A percentile compares a stretch with the other conserved stretches of the same genome.
phyloP scores from a whole-genome alignment of 2,329 filamentous ascomycete genomes.

The Microascus cirrosus region DNA sequence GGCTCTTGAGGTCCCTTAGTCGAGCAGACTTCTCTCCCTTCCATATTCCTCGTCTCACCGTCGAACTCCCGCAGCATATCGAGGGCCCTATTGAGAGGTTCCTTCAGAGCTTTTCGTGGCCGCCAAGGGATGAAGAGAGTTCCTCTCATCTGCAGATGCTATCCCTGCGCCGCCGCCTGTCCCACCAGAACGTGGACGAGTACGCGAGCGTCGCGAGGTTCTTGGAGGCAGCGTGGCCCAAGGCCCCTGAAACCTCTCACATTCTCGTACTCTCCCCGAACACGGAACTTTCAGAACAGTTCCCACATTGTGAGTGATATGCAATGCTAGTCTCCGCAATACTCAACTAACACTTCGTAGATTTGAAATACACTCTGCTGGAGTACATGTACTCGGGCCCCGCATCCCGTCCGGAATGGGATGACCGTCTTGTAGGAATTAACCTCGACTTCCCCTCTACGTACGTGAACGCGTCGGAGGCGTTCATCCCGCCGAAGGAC shows the following conservation, averaged over 20 bases:
- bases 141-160: conserved; percentile 40
- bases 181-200: conserved; percentile 44
- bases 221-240: conserved; percentile 81
- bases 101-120: conserved; percentile 57
- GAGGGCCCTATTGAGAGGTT: conserved; percentile 55
- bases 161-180: conserved; percentile 64
- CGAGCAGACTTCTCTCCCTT: conserved; percentile 65
- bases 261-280: conserved; percentile 78
- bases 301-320: conserved; percentile 57
- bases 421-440: conserved; percentile 58
- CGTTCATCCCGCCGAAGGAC: conserved; percentile 36
- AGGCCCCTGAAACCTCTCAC: conserved; percentile 51
- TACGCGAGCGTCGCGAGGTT: conserved; percentile 66
- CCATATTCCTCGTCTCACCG: conserved; percentile 61
- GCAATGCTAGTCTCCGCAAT: neutral
- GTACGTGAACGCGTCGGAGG: conserved; percentile 47
- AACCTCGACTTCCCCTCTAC: conserved; percentile 64
- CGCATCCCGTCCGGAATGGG: conserved; percentile 29
- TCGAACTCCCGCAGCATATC: conserved; percentile 66
- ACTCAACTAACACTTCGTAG: conserved; percentile 19
- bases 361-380: conserved; percentile 67
- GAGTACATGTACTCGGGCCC: conserved; percentile 62
- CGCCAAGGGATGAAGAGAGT: conserved; percentile 29
- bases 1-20: conserved; percentile 66
- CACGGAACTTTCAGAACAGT: conserved; percentile 66